Conservation (phyloP, 768 basidiomycete species). For the Daedalea quercina region DNA sequence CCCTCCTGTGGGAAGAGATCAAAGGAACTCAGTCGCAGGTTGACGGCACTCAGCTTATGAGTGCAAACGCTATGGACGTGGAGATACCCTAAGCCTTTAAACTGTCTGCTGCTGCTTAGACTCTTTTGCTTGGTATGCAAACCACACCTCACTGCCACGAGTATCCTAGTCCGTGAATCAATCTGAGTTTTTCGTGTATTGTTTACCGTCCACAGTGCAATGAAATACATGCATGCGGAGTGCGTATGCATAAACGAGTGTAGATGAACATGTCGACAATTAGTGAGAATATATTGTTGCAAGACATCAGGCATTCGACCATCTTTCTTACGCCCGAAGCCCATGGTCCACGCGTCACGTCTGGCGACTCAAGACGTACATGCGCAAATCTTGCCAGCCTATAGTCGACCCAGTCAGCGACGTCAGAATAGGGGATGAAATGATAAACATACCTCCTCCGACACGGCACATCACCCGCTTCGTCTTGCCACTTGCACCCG, state of each 20-base stretch:
- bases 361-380: slow-evolving; percentile 74
- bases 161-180: background rate
- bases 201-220: no score
- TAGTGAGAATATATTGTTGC: slow-evolving; percentile 9
- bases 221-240: background rate
- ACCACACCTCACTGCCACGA: no score
- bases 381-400: slow-evolving; percentile 78
- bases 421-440: background rate
- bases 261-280: slow-evolving; percentile 14
- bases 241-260: slow-evolving; percentile 15
- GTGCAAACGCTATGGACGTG: background rate
- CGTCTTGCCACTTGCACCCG: slow-evolving; percentile 36
- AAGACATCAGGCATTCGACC: slow-evolving; percentile 5
- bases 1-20: background rate
- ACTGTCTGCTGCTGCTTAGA: background rate
- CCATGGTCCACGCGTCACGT: slow-evolving; percentile 30
- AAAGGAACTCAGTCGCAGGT: background rate
- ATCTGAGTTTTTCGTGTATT: no score
- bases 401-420: slow-evolving; percentile 8
- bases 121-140: no score
- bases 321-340: background rate
- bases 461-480: slow-evolving; percentile 93
- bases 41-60: no score
- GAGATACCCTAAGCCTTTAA: background rate
- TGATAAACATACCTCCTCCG: slow-evolving; percentile 59